phyloP scores from a whole-genome alignment of 2,329 filamentous ascomycete genomes.

The Pestalotiopsis sp. region DNA sequence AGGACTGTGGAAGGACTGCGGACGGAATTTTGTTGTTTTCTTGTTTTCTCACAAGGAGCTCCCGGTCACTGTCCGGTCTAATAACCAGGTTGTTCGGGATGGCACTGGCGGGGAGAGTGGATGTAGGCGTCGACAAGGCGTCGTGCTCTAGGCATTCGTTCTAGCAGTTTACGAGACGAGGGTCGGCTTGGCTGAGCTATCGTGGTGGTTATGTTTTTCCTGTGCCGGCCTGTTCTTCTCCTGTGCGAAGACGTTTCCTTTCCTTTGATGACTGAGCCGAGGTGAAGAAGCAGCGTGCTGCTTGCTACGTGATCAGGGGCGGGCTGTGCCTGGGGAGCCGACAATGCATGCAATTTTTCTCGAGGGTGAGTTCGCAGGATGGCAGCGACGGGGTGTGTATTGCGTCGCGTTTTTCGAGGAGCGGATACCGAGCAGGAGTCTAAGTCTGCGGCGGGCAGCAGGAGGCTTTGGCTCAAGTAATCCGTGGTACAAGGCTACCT shows the following conservation, averaged over 20 bases:
- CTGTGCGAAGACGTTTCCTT: not conserved
- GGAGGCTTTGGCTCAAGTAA: not conserved
- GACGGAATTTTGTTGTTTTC: not conserved
- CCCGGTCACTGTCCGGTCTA: slow-evolving; percentile 8
- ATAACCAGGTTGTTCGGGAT: slow-evolving; percentile 25
- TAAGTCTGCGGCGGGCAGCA: not conserved
- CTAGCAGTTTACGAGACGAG: not conserved
- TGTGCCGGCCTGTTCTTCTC: not conserved
- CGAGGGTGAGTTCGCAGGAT: not conserved
- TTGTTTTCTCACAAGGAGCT: not conserved
- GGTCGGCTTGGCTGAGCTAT: not conserved
- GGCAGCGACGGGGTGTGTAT: not conserved
- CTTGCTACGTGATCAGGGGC: not conserved
- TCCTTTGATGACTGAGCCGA: not conserved
- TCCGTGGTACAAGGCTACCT: not conserved
- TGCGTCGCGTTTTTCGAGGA: not conserved
- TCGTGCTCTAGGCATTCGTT: not conserved
- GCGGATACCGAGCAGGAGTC: not conserved
- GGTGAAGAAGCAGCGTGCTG: not conserved
- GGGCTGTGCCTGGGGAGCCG: not conserved
- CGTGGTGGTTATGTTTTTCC: not conserved
- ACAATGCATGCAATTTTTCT: not conserved
- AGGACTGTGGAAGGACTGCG: not conserved
- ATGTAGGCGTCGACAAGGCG: not conserved
- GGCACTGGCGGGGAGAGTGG: not conserved